Evolutionary conservation across 2,329 filamentous ascomycete species (phyloP), one percentile per base, ranked within the genome.

Genomic region (Fusarium sterilihyphosum): DNA sequence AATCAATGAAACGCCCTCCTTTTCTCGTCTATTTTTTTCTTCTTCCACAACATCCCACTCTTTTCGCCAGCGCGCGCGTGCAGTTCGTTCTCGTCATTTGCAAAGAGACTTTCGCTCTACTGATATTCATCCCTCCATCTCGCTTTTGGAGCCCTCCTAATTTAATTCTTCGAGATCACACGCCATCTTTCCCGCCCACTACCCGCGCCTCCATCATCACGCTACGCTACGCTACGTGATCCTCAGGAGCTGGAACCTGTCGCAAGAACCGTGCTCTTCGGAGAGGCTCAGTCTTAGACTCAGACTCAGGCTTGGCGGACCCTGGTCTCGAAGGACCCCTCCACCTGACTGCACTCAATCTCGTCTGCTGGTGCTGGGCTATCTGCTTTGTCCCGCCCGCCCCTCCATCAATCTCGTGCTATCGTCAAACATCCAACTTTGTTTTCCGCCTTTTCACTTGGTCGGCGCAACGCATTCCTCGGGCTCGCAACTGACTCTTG

Each of bases 201-300:
- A 75, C 65, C 75, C 70, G 73, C 75, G 76, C 76, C 76, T 75
- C 73, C 65, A 77, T 78, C 75, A 77, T 77, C 74, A 67, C 70
- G 63, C 73, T 73, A 73, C 67, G 46, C 49, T 60, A 62, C 49
- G 53, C 50, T 61, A 62, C 49, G 37, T 67, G 58, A 71, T 65
- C 59, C 70, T 59, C 29, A 56, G 53, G 54, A 50, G 31, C 41
- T 50, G 56, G 66, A 64, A 31, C 46, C 64, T 35, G 53, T 73
- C 61, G 65, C 67, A 62, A 64, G 65, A 67, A 67, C 75, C 69
- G 73, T 77, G 73, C 63, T 70, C 47, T 65, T 67, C 61, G 65
- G 71, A 73, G 62, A 64, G 56, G 40, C 59, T 65, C 61, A 67
- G 61, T 35, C 64, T 49, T 38, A 44, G 49, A 41, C 64, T 66